phyloP scores from a whole-genome alignment of 176 grass and related monocot species.

The Phoenix dactylifera region DNA sequence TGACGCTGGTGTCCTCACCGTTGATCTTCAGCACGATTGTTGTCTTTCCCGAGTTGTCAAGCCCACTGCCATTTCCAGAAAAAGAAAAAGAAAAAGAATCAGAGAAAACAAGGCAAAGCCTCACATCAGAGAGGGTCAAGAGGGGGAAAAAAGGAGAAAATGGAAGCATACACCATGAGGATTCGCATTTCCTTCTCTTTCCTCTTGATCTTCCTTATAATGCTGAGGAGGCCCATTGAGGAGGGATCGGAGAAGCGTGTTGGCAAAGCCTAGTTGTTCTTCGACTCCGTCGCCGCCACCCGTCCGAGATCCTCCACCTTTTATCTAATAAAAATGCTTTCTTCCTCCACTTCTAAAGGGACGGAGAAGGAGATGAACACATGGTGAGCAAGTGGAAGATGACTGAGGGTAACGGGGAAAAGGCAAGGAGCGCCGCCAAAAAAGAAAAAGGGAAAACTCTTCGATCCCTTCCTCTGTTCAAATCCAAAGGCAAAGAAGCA shows the following conservation, averaged over 20 bases:
- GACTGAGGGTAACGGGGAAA: too few species aligned
- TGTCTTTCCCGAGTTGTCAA: slow-evolving; percentile 87
- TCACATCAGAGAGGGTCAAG: neutral
- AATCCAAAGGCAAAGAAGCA: too few species aligned
- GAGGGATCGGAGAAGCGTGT: neutral
- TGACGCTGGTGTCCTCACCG: slow-evolving; percentile 82
- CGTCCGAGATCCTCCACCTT: too few species aligned
- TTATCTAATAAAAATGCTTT: too few species aligned
- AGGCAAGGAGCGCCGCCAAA: too few species aligned
- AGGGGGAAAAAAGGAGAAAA: neutral
- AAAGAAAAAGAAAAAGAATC: neutral
- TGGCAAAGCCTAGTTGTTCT: neutral
- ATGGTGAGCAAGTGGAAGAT: too few species aligned
- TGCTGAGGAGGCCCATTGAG: slow-evolving; percentile 70
- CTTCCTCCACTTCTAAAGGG: too few species aligned
- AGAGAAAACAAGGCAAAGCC: neutral
- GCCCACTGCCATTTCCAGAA: slow-evolving; percentile 34
- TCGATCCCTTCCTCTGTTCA: too few species aligned
- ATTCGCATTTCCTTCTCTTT: slow-evolving; percentile 98
- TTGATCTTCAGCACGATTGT: slow-evolving; percentile 84
- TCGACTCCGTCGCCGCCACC: too few species aligned
- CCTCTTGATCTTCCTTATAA: slow-evolving; percentile 83
- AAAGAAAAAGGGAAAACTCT: too few species aligned
- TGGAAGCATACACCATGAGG: slow-evolving; percentile 70
- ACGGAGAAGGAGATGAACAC: too few species aligned